A percentile compares a stretch with the other conserved stretches of the same genome.
phyloP scores from a whole-genome alignment of 169 alveolate genomes.

The Plasmodium relictum region DNA sequence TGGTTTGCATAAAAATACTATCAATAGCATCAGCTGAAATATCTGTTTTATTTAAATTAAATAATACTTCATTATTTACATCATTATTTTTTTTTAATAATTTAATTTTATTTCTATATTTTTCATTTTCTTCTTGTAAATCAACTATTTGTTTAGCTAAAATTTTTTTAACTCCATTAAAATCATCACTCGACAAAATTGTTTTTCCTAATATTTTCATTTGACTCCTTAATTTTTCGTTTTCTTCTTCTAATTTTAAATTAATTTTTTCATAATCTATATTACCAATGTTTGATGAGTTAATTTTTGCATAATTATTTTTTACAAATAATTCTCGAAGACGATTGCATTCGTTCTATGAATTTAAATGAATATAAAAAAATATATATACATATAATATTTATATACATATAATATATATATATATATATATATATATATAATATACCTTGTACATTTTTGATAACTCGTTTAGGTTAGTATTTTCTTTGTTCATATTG shows the following conservation, averaged over 20 bases:
- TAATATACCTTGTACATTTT: conserved; percentile 40
- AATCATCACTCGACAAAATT: conserved; percentile 42
- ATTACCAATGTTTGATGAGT: background rate
- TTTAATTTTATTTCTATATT: conserved; percentile 49
- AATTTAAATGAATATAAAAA: background rate
- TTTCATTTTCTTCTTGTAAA: conserved; percentile 63
- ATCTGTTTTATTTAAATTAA: conserved; percentile 37
- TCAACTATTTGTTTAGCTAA: conserved; percentile 36
- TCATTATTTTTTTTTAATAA: conserved; percentile 9
- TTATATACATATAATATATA: background rate
- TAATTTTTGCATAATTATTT: background rate
- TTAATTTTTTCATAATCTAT: conserved; percentile 29
- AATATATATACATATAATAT: background rate
- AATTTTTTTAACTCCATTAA: conserved; percentile 32
- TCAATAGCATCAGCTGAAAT: conserved; percentile 60
- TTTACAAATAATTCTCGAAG: conserved; percentile 36
- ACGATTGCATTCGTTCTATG: conserved; percentile 59
- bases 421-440: background rate
- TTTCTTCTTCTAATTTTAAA: conserved; percentile 44
- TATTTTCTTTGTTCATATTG: conserved; percentile 12
- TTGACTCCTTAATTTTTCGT: conserved; percentile 39
- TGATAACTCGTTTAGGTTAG: conserved; percentile 18
- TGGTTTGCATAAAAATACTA: conserved; percentile 64
- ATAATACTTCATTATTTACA: conserved; percentile 26
- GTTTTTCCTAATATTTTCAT: conserved; percentile 42